Conservation (phyloP, 2,329 filamentous ascomycete genomes). For the Sclerotinia minor region DNA sequence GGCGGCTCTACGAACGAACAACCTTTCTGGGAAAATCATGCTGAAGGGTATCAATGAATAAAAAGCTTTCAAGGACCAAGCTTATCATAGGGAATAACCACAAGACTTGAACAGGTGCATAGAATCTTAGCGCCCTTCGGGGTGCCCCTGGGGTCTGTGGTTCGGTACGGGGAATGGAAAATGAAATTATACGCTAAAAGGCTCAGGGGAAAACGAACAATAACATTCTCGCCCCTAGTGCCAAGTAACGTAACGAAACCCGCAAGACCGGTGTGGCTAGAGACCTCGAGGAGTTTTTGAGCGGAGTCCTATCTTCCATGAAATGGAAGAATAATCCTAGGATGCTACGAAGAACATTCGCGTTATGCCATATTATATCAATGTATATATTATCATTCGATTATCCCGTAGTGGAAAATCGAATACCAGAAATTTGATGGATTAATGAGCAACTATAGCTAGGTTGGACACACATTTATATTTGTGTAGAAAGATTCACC, state of each 20-base stretch:
- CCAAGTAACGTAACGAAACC: background rate
- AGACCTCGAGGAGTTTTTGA: background rate
- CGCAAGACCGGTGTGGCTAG: background rate
- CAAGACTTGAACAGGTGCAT: background rate
- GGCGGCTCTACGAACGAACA: conserved; percentile 18
- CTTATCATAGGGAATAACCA: background rate
- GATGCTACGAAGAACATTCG: background rate
- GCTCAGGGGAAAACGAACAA: background rate
- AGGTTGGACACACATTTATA: background rate
- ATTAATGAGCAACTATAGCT: background rate
- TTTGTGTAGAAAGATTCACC: background rate
- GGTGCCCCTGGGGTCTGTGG: background rate
- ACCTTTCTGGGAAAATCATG: background rate
- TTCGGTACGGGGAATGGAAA: too few relatives aligned
- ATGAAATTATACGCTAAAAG: background rate
- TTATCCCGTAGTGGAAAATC: too few relatives aligned
- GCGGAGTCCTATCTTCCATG: background rate
- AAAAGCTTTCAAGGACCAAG: background rate
- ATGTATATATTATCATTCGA: background rate
- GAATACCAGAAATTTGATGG: background rate
- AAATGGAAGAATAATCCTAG: background rate
- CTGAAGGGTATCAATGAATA: background rate
- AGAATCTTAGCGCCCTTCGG: background rate
- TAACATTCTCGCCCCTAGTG: too few relatives aligned
- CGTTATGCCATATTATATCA: background rate